Evolutionary conservation across 164 flowering plant genomes (phyloP), one percentile per base, ranked within the genome.

Genomic region (Aristolochia contorta): DNA sequence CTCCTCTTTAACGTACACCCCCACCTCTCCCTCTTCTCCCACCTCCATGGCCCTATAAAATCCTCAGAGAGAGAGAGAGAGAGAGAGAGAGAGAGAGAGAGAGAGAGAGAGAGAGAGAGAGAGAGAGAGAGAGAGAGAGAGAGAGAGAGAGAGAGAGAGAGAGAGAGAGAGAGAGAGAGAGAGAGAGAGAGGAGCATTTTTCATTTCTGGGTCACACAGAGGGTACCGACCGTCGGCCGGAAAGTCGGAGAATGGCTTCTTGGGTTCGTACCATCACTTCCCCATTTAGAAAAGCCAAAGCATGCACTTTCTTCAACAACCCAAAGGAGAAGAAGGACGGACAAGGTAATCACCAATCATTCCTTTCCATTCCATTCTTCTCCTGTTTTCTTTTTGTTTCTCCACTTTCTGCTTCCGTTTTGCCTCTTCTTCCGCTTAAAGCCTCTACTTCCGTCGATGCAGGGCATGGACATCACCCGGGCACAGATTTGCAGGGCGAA

Each of bases 251-350:
- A 37, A 74, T 74, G 77, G 69, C 71, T 52, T 70, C 77, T 52
- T 85, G 96, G 91, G 83, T 80, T 67, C 75, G 79, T 56, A 82
- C 85, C 6, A 82, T 84, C 70, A 75, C 84, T 47, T 63, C 85
- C 54, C 91, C 96, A 3, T 85, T 88, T 62, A 84, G 63, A 60
- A 88, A 85, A 67, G 90, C 89, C 57, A 88, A 85, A 67, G 90
- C 89, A 57, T 72, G 86, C 56, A 83, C 81, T 65, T 76, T 67
- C 67, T 71, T 74, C 72, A 64, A 64, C 47, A 33, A 47, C 10
- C 47, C 68, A 2, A 67, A 58, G 61, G 69, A 71, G 54, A 74
- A 67, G 59, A 74, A 74, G 47, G 41, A 71, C 24, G 67, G 55
- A 57, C 61, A 57, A 71, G 72, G 77, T 74, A 27, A 2, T 25